Base-by-base conservation (phyloP, 208 protist species). In the Polymyxa betae region DNA sequence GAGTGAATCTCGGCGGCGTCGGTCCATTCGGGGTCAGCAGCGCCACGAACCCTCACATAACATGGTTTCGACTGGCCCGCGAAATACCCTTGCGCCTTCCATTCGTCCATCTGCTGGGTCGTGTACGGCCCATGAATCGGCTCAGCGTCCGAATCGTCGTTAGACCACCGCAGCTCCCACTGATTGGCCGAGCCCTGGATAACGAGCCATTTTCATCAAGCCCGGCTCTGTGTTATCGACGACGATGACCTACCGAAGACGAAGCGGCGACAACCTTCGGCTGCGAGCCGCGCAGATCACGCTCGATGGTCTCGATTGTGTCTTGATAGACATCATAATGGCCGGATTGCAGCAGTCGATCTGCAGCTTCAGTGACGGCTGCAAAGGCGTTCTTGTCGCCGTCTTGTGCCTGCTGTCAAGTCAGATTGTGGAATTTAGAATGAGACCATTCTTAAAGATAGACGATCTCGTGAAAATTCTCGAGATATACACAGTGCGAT, bases 271-370 rank as follows among this genome's bases (percentile, higher is more conserved):
- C n/a, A n/a, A n/a, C n/a, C n/a, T n/a, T n/a, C n/a, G n/a, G n/a
- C n/a, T n/a, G n/a, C n/a, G 5, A 12, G 35, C 35, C 72, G 72
- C 72, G 35, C 35, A 82, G 72, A 82, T 35, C 72, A 5, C 72
- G 72, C n/a, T 82, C 35, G n/a, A 82, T 82, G 16, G 72, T 40
- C 40, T 40, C 72, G 35, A 82, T 35, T n/a, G 72, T 82, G 40
- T 82, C 72, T 5, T 82, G 72, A 82, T 82, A 82, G n/a, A 82
- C 72, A n/a, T 82, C 72, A n/a, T 38, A 82, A 82, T 82, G 72
- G 72, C 72, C 72, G 35, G 5, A 35, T 82, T 82, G 72, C 40
- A 82, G n/a, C 16, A 82, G 72, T 20, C 72, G 72, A n/a, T 82
- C 72, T 45, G 72, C 72, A 43, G 72, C 72, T 40, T 82, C 72